Base-by-base conservation (phyloP, 169 alveolate species). In the Cryptosporidium viatorum region DNA sequence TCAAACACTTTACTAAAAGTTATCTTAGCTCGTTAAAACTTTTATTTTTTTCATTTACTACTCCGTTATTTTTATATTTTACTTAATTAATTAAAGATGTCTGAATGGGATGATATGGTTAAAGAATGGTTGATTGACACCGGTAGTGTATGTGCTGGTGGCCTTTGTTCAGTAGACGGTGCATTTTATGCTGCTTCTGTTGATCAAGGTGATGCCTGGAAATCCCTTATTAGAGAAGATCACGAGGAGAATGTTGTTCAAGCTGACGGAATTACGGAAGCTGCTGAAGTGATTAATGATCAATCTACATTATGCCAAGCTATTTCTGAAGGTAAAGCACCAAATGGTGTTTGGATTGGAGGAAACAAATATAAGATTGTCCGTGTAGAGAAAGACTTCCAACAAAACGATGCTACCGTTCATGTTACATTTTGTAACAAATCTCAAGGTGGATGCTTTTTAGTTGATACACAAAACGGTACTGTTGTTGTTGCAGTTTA, bases 271-370 rank as follows among this genome's bases (percentile, higher is more conserved):
- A 51, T 59, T 37, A 26, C 92, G n/a, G 73, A 51, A 69, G 92
- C 86, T 26, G 52, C 85, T 6, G 93, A 86, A 55, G 39, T 70
- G 23, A 52, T 71, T 48, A 91, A 92, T 58, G 94, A 92, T 59
- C 92, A 86, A 31, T 33, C 74, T 21, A 92, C 93, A 9, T 10
- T 92, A 48, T 41, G 58, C 9, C 86, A 85, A 23, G 94, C 94
- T 21, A 65, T 92, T 35, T 71, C n/a, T 1, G 93, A 92, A 43
- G 94, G 94, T 23, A 45, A 70, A 14, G 91, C 93, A 26, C 94
- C 94, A 16, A 70, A 89, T 9, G 94, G 94, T 16, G 94, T 92
- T 16, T 92, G 93, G 93, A 50, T 92, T 7, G 94, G 93, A 31
- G 94, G 94, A 58, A 62, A 26, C 43, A 84, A 91, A 69, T 92